Conservation (phyloP, 2,329 filamentous ascomycete genomes). For the Clonostachys solani region DNA sequence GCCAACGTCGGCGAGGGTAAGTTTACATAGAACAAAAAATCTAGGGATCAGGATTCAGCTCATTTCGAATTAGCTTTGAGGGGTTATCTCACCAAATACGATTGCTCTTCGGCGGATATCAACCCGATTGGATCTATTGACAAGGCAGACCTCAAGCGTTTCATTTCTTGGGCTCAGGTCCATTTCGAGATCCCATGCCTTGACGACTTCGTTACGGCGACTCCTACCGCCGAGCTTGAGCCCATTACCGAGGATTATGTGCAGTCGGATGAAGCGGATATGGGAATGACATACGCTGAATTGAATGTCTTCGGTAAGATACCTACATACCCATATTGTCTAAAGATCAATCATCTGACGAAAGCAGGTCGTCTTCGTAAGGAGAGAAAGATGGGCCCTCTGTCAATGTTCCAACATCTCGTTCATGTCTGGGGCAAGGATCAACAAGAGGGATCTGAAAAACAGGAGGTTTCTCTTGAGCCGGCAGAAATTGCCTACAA, state of each 20-base stretch:
- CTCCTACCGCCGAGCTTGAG: slow-evolving; percentile 48
- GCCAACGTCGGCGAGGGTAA: slow-evolving; percentile 10
- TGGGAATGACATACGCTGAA: slow-evolving; percentile 37
- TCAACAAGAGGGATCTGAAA: slow-evolving; percentile 6
- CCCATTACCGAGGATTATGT: slow-evolving; percentile 27
- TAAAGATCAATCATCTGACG: background rate
- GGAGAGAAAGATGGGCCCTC: slow-evolving; percentile 34
- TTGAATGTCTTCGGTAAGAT: slow-evolving; percentile 26
- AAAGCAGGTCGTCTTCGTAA: slow-evolving; percentile 20
- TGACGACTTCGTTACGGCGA: slow-evolving; percentile 56
- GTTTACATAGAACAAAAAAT: background rate
- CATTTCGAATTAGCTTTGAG: background rate
- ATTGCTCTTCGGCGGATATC: slow-evolving; percentile 5
- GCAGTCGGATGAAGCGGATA: slow-evolving; percentile 14
- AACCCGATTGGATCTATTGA: slow-evolving; percentile 24
- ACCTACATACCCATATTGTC: background rate
- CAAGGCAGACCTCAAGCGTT: slow-evolving; percentile 63
- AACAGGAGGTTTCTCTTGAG: slow-evolving; percentile 9
- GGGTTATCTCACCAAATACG: slow-evolving; percentile 23
- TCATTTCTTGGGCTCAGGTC: slow-evolving; percentile 53
- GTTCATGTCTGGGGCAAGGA: slow-evolving; percentile 27
- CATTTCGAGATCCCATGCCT: slow-evolving; percentile 60
- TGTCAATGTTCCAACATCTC: slow-evolving; percentile 29
- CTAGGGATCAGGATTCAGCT: background rate
- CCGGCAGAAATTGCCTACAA: slow-evolving; percentile 33